Conservation (phyloP, 306 rosid genomes). For the Prunus salicina region DNA sequence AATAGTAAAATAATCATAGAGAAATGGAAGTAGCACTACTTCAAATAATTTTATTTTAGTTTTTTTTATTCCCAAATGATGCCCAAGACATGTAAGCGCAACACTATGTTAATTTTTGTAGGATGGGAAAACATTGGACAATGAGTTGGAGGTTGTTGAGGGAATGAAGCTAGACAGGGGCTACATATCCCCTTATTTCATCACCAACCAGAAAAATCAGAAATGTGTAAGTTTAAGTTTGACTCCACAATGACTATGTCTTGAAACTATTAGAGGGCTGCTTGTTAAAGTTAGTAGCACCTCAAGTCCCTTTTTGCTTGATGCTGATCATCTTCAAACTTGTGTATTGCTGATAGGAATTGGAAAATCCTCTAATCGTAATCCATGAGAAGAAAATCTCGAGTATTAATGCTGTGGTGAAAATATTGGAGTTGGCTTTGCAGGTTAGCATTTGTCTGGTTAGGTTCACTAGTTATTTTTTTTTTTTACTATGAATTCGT, state of each 20-base stretch:
- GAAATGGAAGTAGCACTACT: neutral
- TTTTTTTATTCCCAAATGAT: neutral
- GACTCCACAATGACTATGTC: neutral
- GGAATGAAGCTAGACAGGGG: constrained; percentile 99
- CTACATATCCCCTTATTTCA: constrained; percentile 88
- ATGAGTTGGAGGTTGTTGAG: constrained; percentile 97
- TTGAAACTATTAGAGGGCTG: neutral
- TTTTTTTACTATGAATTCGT: neutral
- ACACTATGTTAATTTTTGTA: constrained; percentile 36
- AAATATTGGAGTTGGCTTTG: constrained; percentile 86
- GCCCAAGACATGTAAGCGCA: neutral
- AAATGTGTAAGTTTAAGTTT: constrained; percentile 71
- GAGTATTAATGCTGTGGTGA: constrained; percentile 65
- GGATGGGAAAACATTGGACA: constrained; percentile 90
- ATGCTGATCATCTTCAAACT: neutral
- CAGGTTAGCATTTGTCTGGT: constrained; percentile 44
- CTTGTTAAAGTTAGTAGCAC: neutral
- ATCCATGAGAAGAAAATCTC: constrained; percentile 96
- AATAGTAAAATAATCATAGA: neutral
- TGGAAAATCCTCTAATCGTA: constrained; percentile 86
- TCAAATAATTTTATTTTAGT: neutral
- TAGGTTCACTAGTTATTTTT: neutral
- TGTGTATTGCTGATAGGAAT: constrained; percentile 52
- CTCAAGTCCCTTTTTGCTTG: neutral
- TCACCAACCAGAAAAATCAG: constrained; percentile 88